These are phyloP conservation scores for Cytospora mali DNA, from an alignment of 2,329 filamentous ascomycete species.

Conservation along the genomic window DNA sequence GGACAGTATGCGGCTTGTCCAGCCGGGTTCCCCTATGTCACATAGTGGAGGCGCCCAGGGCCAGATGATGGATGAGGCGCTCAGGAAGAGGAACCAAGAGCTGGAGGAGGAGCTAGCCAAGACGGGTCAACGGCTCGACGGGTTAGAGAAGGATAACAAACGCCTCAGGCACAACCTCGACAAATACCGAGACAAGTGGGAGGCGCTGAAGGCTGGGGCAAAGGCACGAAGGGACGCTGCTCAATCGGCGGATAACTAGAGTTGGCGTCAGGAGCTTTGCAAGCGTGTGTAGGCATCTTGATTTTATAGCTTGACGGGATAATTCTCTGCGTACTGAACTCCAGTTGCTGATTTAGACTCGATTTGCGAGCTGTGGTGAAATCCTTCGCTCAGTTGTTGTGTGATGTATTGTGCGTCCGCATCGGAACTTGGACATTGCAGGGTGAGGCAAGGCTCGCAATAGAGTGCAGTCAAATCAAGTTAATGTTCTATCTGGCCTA, in stretches of 20 bases:
- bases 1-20: constrained; percentile 73
- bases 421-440: neutral
- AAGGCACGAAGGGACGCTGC: constrained; percentile 55
- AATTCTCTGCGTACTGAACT: neutral
- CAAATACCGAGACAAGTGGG: constrained; percentile 64
- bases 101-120: constrained; percentile 67
- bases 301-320: neutral
- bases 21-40: constrained; percentile 56
- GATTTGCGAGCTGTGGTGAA: neutral
- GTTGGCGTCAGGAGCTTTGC: neutral
- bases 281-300: neutral
- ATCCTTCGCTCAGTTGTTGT: neutral
- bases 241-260: constrained; percentile 24
- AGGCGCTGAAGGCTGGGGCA: constrained; percentile 62
- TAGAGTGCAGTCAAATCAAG: neutral
- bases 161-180: constrained; percentile 59
- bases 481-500: neutral
- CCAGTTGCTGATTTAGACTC: neutral
- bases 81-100: constrained; percentile 59
- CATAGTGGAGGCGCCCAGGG: constrained; percentile 34
- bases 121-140: constrained; percentile 63
- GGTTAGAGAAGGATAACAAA: constrained; percentile 64
- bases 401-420: neutral
- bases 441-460: neutral
- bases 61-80: constrained; percentile 47